Evolutionary conservation across 2,329 filamentous ascomycete species (phyloP).

Genomic region (Plenodomus biglobosus): DNA sequence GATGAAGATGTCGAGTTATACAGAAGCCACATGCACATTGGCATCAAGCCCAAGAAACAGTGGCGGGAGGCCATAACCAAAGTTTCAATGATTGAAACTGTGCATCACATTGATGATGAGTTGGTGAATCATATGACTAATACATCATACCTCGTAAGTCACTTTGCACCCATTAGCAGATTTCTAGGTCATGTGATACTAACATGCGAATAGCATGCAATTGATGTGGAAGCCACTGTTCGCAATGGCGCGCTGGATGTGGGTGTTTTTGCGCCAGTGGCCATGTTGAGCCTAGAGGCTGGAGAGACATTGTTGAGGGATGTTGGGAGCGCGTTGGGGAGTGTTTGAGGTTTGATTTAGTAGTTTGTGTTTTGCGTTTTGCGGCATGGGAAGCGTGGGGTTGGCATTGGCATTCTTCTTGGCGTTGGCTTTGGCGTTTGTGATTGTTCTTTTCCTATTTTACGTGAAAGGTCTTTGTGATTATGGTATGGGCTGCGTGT

Average conservation of each 20-base stretch:
- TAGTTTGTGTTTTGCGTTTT: constrained; percentile 26
- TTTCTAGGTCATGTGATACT: constrained; percentile 53
- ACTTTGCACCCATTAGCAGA: constrained; percentile 6
- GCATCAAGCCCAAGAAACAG: constrained; percentile 17
- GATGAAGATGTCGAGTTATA: neutral
- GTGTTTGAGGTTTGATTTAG: constrained; percentile 18
- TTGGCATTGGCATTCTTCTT: too few relatives aligned
- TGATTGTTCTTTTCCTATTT: too few relatives aligned
- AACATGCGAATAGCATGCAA: constrained; percentile 47
- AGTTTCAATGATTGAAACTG: constrained; percentile 9
- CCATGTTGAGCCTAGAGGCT: constrained; percentile 46
- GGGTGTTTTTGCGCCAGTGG: constrained; percentile 54
- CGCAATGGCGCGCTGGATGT: constrained; percentile 53
- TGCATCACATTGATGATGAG: constrained; percentile 17
- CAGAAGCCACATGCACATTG: constrained; percentile 4
- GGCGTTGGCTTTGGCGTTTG: too few relatives aligned
- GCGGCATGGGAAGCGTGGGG: too few relatives aligned
- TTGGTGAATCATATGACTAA: constrained; percentile 26
- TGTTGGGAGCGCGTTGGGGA: constrained; percentile 25
- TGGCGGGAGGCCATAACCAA: constrained; percentile 26
- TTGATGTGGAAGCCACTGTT: constrained; percentile 60
- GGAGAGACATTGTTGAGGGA: constrained; percentile 42
- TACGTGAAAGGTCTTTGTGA: too few relatives aligned
- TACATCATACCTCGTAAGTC: constrained; percentile 45
- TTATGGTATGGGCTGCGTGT: too few relatives aligned